Evolutionary conservation across 768 basidiomycete genomes (phyloP).

Genomic region (Suillus discolor): DNA sequence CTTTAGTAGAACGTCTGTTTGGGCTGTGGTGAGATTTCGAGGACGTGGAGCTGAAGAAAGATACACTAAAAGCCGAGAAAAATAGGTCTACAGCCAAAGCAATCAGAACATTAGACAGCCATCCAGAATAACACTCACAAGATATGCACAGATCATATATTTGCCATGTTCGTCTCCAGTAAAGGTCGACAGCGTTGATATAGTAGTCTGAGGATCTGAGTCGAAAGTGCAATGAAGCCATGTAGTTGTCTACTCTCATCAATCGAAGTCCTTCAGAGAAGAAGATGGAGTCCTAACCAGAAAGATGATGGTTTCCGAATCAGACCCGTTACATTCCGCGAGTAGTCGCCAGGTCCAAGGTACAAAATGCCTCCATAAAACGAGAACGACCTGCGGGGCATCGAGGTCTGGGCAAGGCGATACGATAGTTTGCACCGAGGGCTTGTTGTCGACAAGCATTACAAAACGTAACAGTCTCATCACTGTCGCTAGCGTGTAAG

Average conservation of each 20-base stretch:
- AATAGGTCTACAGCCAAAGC: conserved; percentile 14
- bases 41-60: conserved; percentile 18
- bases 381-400: conserved; percentile 48
- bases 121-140: not conserved
- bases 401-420: conserved; percentile 35
- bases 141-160: conserved; percentile 3
- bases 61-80: conserved; percentile 26
- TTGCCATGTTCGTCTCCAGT: conserved; percentile 2
- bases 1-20: conserved; percentile 21
- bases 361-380: conserved; percentile 58
- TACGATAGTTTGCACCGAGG: conserved; percentile 10
- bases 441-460: conserved; percentile 31
- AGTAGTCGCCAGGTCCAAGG: conserved; percentile 71
- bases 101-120: not conserved
- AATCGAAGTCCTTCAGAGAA: conserved; percentile 9
- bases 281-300: conserved; percentile 42
- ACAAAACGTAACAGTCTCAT: conserved; percentile 47
- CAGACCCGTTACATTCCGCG: conserved; percentile 52
- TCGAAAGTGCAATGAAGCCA: conserved; percentile 48
- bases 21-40: conserved; percentile 19
- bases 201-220: not conserved
- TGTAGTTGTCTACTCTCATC: conserved; percentile 44
- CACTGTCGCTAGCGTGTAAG: conserved; percentile 46
- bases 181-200: not conserved
- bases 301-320: conserved; percentile 49